phyloP scores from a whole-genome alignment of 2,329 filamentous ascomycete genomes.

The Sclerotinia subarctica region DNA sequence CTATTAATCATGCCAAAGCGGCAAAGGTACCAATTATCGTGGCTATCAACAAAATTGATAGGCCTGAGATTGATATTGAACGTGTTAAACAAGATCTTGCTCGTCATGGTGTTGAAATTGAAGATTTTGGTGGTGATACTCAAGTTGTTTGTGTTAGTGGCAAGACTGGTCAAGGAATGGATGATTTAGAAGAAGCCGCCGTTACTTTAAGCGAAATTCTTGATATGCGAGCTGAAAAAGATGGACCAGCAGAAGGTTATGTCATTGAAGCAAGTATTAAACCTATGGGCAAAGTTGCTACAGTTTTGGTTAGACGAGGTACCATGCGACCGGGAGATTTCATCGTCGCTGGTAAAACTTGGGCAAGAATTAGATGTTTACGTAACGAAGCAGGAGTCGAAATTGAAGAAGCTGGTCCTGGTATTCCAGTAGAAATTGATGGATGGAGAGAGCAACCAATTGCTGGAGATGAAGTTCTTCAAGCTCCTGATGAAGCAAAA shows the following conservation, averaged over 20 bases:
- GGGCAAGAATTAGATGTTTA: slow-evolving; percentile 79
- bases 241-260: slow-evolving; percentile 85
- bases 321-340: slow-evolving; percentile 78
- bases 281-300: slow-evolving; percentile 78
- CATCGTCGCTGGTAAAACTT: slow-evolving; percentile 84
- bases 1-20: slow-evolving; percentile 84
- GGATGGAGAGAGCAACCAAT: slow-evolving; percentile 89
- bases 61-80: slow-evolving; percentile 74
- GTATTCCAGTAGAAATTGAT: slow-evolving; percentile 86
- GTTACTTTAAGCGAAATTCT: slow-evolving; percentile 83
- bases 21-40: slow-evolving; percentile 95
- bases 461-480: slow-evolving; percentile 83
- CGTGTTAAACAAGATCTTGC: slow-evolving; percentile 85
- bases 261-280: slow-evolving; percentile 90
- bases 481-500: slow-evolving; percentile 73
- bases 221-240: slow-evolving; percentile 77
- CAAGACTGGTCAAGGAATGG: slow-evolving; percentile 89
- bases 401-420: slow-evolving; percentile 73
- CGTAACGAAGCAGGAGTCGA: slow-evolving; percentile 78
- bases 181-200: slow-evolving; percentile 86
- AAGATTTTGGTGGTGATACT: slow-evolving; percentile 92
- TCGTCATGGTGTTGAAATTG: slow-evolving; percentile 80
- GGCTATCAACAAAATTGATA: slow-evolving; percentile 96
- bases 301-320: slow-evolving; percentile 82
- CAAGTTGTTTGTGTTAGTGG: slow-evolving; percentile 90